Conservation (phyloP, 2,329 filamentous ascomycete genomes). For the Ophiostoma triangulosporum region DNA sequence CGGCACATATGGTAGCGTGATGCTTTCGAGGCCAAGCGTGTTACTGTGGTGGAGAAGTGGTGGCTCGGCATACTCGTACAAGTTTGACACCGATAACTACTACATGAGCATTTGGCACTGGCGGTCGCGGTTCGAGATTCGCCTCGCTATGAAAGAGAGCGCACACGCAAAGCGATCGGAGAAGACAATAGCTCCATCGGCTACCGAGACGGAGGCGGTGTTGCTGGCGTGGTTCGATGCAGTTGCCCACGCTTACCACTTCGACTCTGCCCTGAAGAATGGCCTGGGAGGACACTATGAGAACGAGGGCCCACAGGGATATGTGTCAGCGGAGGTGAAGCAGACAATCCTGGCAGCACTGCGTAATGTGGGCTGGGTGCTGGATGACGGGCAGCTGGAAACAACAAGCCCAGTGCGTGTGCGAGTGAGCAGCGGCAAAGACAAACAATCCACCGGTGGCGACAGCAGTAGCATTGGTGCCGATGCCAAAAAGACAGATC, state of each 20-base stretch:
- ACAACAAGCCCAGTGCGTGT: constrained; percentile 39
- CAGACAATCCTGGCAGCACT: constrained; percentile 23
- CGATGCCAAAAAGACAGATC: neutral
- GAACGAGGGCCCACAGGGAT: constrained; percentile 24
- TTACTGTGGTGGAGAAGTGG: constrained; percentile 16
- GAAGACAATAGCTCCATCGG: neutral
- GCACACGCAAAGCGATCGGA: constrained; percentile 18
- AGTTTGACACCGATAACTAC: constrained; percentile 35
- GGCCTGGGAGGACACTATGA: constrained; percentile 24
- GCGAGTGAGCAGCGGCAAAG: constrained; percentile 18
- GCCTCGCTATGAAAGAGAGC: constrained; percentile 43
- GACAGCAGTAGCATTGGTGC: neutral
- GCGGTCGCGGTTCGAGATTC: constrained; percentile 37
- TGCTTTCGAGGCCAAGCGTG: constrained; percentile 14
- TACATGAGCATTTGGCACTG: constrained; percentile 43
- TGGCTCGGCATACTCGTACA: constrained; percentile 20
- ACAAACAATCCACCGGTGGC: neutral
- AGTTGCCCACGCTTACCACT: constrained; percentile 27
- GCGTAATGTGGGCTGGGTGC: constrained; percentile 48
- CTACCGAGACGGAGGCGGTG: neutral
- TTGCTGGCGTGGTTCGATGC: constrained; percentile 27
- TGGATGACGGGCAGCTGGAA: constrained; percentile 50
- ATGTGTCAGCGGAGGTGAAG: constrained; percentile 31
- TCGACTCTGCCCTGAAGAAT: constrained; percentile 23
- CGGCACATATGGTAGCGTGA: constrained; percentile 28